Base-by-base conservation (phyloP, 139 green algal species). In the Chlorokybus atmophyticus region DNA sequence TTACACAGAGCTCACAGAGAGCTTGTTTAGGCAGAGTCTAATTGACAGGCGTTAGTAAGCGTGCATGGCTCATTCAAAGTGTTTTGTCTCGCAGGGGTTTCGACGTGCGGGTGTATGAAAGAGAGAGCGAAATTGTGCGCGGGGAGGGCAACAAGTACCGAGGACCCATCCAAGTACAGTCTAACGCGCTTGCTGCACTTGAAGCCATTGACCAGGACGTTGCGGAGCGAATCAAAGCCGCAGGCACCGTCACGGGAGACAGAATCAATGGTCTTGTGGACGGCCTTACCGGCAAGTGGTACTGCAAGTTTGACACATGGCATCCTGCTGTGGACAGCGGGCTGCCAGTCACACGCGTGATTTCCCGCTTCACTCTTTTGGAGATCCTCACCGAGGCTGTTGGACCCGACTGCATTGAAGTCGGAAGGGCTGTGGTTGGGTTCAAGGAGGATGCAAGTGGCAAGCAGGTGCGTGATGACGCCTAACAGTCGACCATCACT, bases 51-150 rank as follows among this genome's bases (percentile, higher is more conserved):
- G n/a, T n/a, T n/a, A n/a, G n/a, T n/a, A n/a, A n/a, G n/a, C n/a
- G n/a, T n/a, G n/a, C n/a, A n/a, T n/a, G n/a, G n/a, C n/a, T n/a
- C n/a, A n/a, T n/a, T n/a, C n/a, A n/a, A n/a, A n/a, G n/a, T n/a
- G n/a, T n/a, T n/a, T n/a, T n/a, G n/a, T n/a, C n/a, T n/a, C n/a
- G n/a, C n/a, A n/a, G n/a, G n/a, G n/a, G n/a, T n/a, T n/a, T n/a
- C n/a, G n/a, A n/a, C n/a, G n/a, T n/a, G 0, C 62, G 77, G 23
- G 72, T 95, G 5, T 85, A 87, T 51, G 87, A 95, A 77, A 65
- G 86, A 1, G 88, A 95, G 59, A 47, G 94, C 29, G 94, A 83
- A 1, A 86, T 87, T 21, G 90, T 95, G 26, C 77, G 87, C 0
- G 62, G 63, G 14, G 63, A 71, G 50, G 57, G 57, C 4, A 44